phyloP scores from a whole-genome alignment of 2,329 filamentous ascomycete species.

The Colletotrichum sansevieriae region DNA sequence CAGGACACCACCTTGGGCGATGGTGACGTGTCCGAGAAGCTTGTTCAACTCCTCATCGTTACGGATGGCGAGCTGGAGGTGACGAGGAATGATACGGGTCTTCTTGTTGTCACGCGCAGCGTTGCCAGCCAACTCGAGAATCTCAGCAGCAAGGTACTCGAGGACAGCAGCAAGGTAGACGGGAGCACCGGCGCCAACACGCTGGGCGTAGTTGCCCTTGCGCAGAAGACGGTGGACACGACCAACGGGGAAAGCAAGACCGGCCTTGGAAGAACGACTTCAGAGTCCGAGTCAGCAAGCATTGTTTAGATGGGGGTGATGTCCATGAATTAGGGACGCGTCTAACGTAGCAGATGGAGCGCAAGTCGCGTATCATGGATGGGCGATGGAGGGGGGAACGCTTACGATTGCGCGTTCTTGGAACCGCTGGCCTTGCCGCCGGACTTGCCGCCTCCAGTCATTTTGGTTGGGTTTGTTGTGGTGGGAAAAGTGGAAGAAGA shows the following conservation, averaged over 20 bases:
- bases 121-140: slow-evolving; percentile 98
- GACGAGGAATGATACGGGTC: slow-evolving; percentile 99
- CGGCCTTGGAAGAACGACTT: slow-evolving; percentile 98
- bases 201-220: slow-evolving; percentile 99
- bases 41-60: slow-evolving; percentile 99
- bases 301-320: too few species aligned
- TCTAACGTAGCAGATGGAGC: background rate
- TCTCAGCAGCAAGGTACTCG: slow-evolving; percentile 98
- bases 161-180: slow-evolving; percentile 98
- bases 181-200: slow-evolving; percentile 97
- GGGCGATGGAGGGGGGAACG: slow-evolving; percentile 47
- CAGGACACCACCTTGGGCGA: slow-evolving; percentile 95
- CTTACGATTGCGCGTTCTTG: slow-evolving; percentile 99
- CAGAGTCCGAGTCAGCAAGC: too few species aligned
- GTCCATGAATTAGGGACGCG: too few species aligned
- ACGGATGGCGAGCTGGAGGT: slow-evolving; percentile 98
- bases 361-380: background rate
- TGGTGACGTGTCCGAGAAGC: slow-evolving; percentile 94
- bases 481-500: slow-evolving; percentile 45
- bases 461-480: slow-evolving; percentile 74
- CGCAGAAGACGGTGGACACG: slow-evolving; percentile 99
- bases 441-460: slow-evolving; percentile 99
- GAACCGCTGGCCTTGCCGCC: slow-evolving; percentile 99
- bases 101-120: slow-evolving; percentile 99
- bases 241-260: slow-evolving; percentile 98